Base-by-base conservation (phyloP, 2,329 filamentous ascomycete genomes). In the Fusarium stilboides region DNA sequence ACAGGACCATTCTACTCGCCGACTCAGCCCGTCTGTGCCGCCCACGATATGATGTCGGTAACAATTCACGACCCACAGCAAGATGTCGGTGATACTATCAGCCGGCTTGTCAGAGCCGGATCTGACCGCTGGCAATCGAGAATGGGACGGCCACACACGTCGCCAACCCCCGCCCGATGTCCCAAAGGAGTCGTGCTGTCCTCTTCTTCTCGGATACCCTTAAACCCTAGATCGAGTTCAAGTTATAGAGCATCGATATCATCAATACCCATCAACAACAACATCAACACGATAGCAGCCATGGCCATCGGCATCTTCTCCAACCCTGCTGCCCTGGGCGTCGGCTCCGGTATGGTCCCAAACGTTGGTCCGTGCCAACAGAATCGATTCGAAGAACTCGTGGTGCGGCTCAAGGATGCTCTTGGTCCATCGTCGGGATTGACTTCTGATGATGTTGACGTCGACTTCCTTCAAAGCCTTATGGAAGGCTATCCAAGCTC, bases 401-500 rank as follows among this genome's bases (percentile, higher is more conserved):
- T 97, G 57, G 76, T 87, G 61, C 88, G 88, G n/a, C 87, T 97
- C 72, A 94, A 91, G 75, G 82, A 86, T 57, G 89, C 88, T 24
- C 86, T 98, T 7, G 94, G 94, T 4, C 91, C 93, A 5, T 92
- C 89, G 60, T 96, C 92, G 14, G 94, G 94, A 5, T 86, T 97
- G 73, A 90, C 92, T 64, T 96, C 92, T 34, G 91, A 90, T 43
- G 93, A 96, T 77, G 89, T 97, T 70, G 89, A 97, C 72, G 88
- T 94, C 57, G 83, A 87, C 55, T 86, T 92, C 72, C 85, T 98
- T 54, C 89, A 88, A 59, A 81, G 83, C 26, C 79, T 95, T 68
- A 97, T 98, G 93, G 81, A 88, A 59, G 81, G 86, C 28, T 97
- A 98, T 80, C 78, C 85, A 51, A 93, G 92, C 46, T 82, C 88